These are phyloP conservation scores for Kazachstania kunashirensis DNA, from an alignment of 805 yeast genomes.

Conservation along the genomic window DNA sequence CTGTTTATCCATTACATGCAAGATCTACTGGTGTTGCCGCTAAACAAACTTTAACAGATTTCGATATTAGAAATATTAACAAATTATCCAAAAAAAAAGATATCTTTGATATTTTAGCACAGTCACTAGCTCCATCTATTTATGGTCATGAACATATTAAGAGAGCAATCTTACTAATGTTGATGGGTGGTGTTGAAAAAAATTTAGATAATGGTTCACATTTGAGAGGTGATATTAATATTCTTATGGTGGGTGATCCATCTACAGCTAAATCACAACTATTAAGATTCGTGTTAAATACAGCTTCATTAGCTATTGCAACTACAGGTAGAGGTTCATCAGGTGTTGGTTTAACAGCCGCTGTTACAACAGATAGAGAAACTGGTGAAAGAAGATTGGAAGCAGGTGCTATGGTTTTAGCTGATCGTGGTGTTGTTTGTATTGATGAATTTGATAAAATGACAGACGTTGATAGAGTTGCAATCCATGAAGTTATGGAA, in stretches of 20 bases:
- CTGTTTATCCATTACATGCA: constrained; percentile 80
- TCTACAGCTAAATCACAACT: constrained; percentile 97
- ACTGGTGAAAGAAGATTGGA: constrained; percentile 94
- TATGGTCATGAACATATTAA: constrained; percentile 89
- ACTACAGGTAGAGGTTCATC: constrained; percentile 99
- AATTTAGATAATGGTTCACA: constrained; percentile 92
- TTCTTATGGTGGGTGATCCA: constrained; percentile 97
- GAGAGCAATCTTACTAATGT: constrained; percentile 80
- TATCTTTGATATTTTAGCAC: constrained; percentile 69
- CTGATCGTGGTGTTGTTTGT: constrained; percentile 95
- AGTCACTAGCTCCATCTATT: constrained; percentile 90
- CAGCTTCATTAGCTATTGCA: constrained; percentile 92
- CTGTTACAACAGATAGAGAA: constrained; percentile 91
- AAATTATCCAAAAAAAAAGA: constrained; percentile 59
- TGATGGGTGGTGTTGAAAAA: constrained; percentile 90
- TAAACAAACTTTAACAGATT: constrained; percentile 57
- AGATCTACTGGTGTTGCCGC: constrained; percentile 79
- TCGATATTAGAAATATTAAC: constrained; percentile 80
- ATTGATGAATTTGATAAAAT: constrained; percentile 98
- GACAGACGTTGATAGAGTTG: constrained; percentile 94
- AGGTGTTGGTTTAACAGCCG: constrained; percentile 98
- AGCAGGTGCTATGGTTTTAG: constrained; percentile 99
- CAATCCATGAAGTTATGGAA: constrained; percentile 99
- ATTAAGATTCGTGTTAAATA: constrained; percentile 84
- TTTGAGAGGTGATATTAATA: constrained; percentile 93